Evolutionary conservation across 805 yeast species (phyloP).

Genomic region (Suhomyces sp.): DNA sequence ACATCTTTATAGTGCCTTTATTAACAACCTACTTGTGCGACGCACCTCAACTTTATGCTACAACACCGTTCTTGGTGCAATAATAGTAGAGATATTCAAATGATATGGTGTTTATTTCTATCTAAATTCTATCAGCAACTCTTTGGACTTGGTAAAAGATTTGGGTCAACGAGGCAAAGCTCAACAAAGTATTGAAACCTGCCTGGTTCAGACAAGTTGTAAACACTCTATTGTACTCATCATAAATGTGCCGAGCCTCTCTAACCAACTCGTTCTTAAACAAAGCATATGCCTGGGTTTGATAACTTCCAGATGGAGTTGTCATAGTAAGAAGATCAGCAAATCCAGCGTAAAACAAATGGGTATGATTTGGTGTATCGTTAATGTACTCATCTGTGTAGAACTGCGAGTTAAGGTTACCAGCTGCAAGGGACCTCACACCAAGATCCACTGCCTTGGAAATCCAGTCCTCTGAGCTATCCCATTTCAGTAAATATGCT

Average conservation of each 20-base stretch:
- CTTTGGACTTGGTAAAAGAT: conserved; percentile 17
- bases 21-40: too few species aligned
- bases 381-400: conserved; percentile 23
- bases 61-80: too few species aligned
- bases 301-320: conserved; percentile 12
- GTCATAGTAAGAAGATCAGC: conserved; percentile 19
- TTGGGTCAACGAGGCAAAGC: conserved; percentile 19
- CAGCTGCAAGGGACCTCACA: conserved; percentile 9
- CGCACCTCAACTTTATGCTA: too few species aligned
- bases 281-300: conserved; percentile 17
- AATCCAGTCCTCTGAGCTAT: conserved; percentile 15
- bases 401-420: conserved; percentile 18
- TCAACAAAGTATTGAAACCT: conserved; percentile 14
- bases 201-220: conserved; percentile 7
- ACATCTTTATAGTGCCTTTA: too few species aligned
- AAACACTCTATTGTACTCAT: conserved; percentile 9
- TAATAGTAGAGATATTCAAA: too few species aligned
- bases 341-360: conserved; percentile 23
- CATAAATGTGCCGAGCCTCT: conserved; percentile 22
- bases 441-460: conserved; percentile 18
- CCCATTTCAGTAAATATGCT: conserved; percentile 14
- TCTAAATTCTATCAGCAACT: conserved; percentile 11
- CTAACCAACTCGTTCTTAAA: conserved; percentile 18
- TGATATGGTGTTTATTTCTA: background rate
- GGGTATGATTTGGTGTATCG: conserved; percentile 20